Evolutionary conservation across 805 yeast genomes (phyloP).

Genomic region (Metschnikowia cubensis): DNA sequence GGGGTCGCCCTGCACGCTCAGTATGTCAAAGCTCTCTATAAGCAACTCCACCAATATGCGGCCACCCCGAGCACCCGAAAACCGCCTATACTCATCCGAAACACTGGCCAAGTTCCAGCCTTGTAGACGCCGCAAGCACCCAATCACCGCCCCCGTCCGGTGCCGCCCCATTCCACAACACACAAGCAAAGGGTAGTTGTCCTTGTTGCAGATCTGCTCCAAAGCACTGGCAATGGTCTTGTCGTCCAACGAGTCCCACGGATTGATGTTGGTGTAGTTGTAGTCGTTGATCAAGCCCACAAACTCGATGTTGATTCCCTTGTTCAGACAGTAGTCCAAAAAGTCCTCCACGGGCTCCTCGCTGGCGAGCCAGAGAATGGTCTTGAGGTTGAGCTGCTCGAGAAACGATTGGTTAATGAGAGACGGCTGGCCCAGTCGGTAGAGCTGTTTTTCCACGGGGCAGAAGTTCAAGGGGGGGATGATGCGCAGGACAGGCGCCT

Average conservation of each 20-base stretch:
- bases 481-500: slow-evolving; percentile 61
- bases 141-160: slow-evolving; percentile 94
- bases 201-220: slow-evolving; percentile 64
- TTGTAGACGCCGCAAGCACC: slow-evolving; percentile 86
- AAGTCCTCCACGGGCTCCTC: slow-evolving; percentile 93
- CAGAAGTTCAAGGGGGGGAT: slow-evolving; percentile 95
- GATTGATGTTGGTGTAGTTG: slow-evolving; percentile 56
- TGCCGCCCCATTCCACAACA: slow-evolving; percentile 99
- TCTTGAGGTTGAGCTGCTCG: slow-evolving; percentile 64
- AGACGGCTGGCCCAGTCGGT: slow-evolving; percentile 92
- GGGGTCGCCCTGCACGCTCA: slow-evolving; percentile 31
- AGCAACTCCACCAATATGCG: slow-evolving; percentile 86
- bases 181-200: slow-evolving; percentile 80
- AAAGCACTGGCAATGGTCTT: slow-evolving; percentile 74
- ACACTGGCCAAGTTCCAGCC: slow-evolving; percentile 96
- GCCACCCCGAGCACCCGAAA: slow-evolving; percentile 91
- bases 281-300: slow-evolving; percentile 74
- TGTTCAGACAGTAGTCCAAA: slow-evolving; percentile 71
- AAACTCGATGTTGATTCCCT: slow-evolving; percentile 73
- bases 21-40: slow-evolving; percentile 58
- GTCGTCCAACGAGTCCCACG: slow-evolving; percentile 95
- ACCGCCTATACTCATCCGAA: slow-evolving; percentile 89
- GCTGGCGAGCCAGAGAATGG: slow-evolving; percentile 90
- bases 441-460: slow-evolving; percentile 84
- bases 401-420: slow-evolving; percentile 88